Evolutionary conservation across 331 rosid genomes (phyloP).

Genomic region (Telfairia occidentalis): DNA sequence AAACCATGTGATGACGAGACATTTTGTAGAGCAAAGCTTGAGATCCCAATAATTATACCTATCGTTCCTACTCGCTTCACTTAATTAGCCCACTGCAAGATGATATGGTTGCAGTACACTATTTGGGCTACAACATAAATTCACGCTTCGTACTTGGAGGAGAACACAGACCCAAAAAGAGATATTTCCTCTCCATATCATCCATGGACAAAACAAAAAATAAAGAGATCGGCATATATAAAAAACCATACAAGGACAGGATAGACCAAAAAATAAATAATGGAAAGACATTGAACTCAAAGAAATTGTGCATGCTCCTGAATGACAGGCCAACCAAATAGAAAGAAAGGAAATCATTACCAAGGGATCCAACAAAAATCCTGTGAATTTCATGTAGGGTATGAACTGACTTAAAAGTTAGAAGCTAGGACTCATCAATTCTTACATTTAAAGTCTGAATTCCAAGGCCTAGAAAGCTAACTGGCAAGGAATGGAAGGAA

Average conservation of each 20-base stretch:
- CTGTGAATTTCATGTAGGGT: background rate
- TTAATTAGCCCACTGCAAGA: slow-evolving; percentile 5
- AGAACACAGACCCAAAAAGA: background rate
- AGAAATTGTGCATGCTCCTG: background rate
- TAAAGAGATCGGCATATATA: background rate
- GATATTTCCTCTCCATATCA: background rate
- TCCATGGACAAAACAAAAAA: background rate
- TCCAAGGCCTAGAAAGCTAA: background rate
- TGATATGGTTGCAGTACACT: slow-evolving; percentile 3
- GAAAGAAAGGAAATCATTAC: background rate
- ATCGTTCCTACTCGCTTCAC: background rate
- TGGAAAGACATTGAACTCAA: background rate
- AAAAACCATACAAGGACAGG: background rate
- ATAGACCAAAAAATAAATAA: background rate
- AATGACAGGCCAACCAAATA: background rate
- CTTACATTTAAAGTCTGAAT: background rate
- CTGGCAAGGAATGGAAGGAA: background rate
- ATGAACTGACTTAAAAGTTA: background rate
- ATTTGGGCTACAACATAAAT: slow-evolving; percentile 3
- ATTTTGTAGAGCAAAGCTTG: background rate
- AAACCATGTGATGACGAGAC: background rate
- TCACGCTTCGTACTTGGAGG: background rate
- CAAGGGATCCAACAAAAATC: background rate
- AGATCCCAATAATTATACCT: background rate
- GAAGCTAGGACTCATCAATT: background rate